These are phyloP conservation scores for Coniosporium tulheliwenetii DNA, from an alignment of 2,329 filamentous ascomycete genomes.

Conservation along the genomic window DNA sequence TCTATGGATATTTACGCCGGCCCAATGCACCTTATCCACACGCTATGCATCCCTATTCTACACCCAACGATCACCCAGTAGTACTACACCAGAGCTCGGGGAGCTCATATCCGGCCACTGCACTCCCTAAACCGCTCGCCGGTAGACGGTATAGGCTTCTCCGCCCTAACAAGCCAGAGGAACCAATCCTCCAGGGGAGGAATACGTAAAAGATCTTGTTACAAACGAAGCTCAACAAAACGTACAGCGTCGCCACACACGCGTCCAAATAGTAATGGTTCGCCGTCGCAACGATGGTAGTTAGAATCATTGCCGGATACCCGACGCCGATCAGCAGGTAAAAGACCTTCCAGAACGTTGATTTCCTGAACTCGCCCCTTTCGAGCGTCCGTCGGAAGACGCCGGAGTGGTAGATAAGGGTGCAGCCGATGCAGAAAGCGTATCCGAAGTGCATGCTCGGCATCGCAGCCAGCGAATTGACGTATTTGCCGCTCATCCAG, in stretches of 20 bases:
- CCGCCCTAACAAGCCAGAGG: slow-evolving; percentile 30
- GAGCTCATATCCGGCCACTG: not conserved
- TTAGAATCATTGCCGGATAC: slow-evolving; percentile 34
- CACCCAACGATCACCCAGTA: no score
- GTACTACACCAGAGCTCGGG: no score
- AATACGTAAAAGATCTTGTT: slow-evolving; percentile 36
- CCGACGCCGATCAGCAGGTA: slow-evolving; percentile 31
- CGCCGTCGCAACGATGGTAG: slow-evolving; percentile 40
- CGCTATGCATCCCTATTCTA: no score
- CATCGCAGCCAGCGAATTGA: slow-evolving; percentile 31
- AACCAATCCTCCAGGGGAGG: slow-evolving; percentile 36
- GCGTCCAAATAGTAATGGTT: slow-evolving; percentile 47
- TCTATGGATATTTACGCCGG: no score
- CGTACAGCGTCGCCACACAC: slow-evolving; percentile 31
- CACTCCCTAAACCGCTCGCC: slow-evolving; percentile 25
- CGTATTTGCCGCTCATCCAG: slow-evolving; percentile 29
- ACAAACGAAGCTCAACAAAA: slow-evolving; percentile 28
- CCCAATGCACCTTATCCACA: no score
- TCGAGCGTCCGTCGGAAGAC: slow-evolving; percentile 19
- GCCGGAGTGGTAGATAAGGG: slow-evolving; percentile 37
- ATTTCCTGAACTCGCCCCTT: slow-evolving; percentile 25
- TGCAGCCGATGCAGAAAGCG: slow-evolving; percentile 36
- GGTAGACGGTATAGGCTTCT: slow-evolving; percentile 40
- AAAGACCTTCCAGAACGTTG: slow-evolving; percentile 23
- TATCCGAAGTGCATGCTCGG: slow-evolving; percentile 40